Conservation (phyloP, 768 basidiomycete species). For the Wakefieldia striispora region DNA sequence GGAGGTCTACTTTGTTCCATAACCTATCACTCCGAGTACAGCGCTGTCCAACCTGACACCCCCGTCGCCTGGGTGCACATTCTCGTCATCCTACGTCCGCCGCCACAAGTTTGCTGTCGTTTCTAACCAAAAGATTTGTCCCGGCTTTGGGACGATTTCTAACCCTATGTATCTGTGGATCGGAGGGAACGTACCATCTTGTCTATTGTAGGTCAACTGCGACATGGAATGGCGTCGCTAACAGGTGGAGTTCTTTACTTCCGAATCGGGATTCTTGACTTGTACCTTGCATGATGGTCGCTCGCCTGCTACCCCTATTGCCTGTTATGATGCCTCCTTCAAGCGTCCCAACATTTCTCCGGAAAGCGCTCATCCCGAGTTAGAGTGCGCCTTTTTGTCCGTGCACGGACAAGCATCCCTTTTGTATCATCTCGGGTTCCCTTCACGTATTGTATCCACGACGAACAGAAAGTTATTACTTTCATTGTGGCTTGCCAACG, state of each 20-base stretch:
- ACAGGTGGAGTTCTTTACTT: slow-evolving; percentile 11
- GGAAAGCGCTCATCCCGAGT: slow-evolving; percentile 43
- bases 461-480: slow-evolving; percentile 28
- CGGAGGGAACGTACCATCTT: slow-evolving; percentile 26
- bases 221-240: slow-evolving; percentile 22
- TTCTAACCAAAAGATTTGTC: slow-evolving; percentile 55
- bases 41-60: slow-evolving; percentile 28
- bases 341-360: slow-evolving; percentile 46
- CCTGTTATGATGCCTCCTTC: slow-evolving; percentile 41
- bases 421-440: slow-evolving; percentile 55
- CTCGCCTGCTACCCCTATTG: slow-evolving; percentile 22
- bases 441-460: slow-evolving; percentile 21
- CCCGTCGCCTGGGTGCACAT: slow-evolving; percentile 50
- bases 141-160: slow-evolving; percentile 46
- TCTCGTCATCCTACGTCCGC: slow-evolving; percentile 23
- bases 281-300: slow-evolving; percentile 12
- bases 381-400: slow-evolving; percentile 12
- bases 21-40: slow-evolving; percentile 5
- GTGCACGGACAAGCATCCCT: slow-evolving; percentile 44
- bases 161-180: slow-evolving; percentile 55
- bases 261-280: slow-evolving; percentile 1
- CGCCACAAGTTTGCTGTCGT: slow-evolving; percentile 32
- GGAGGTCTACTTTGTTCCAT: slow-evolving; percentile 1
- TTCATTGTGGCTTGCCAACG: slow-evolving; percentile 22
- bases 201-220: slow-evolving; percentile 22